Base-by-base conservation (phyloP, 1,139 yeast species). In the Pichia sp. region DNA sequence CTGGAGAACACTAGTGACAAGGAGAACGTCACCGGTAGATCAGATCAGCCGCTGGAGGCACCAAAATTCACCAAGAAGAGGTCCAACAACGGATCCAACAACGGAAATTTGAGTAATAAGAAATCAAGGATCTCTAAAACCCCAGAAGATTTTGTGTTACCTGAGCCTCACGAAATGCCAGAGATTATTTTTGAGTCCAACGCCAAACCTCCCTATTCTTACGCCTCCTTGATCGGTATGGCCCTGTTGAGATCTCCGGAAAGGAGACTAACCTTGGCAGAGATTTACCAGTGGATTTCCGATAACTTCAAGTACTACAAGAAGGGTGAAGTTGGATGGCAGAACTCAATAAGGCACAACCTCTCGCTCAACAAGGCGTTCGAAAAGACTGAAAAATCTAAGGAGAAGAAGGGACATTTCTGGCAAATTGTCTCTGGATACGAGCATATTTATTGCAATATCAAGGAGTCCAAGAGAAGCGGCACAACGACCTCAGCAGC, bases 331-430 rank as follows among this genome's bases (percentile, higher is more conserved):
- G 88, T 90, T 15, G 97, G 98, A 32, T 86, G 93, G 96, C 96
- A 89, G 70, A 88, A 87, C 69, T 85, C 92, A 10, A 87, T 87
- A 59, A 80, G 96, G 57, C 96, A 87, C 67, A 87, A 88, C 67
- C 70, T 88, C 49, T 87, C 95, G 2, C 73, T 88, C 54, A 88
- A 87, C 69, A 88, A 88, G 69, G 93, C 95, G 8, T 88, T 88
- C 67, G 79, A 86, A 54, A 93, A 93, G 71, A 90, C 95, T 42
- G 96, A 89, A 62, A 87, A 93, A 67, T 92, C 97, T 15, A 87
- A 88, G 63, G 96, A 88, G 69, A 98, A 98, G 6, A 93, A 93
- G 72, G 99, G 99, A 38, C 96, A 92, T 72, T 93, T 87, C 70
- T 95, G 99, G 99, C 84, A 88, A 63, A 89, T 93, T 54, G 90